Base-by-base conservation (phyloP, 2,329 filamentous ascomycete species). In the Penicillium sclerotiorum region DNA sequence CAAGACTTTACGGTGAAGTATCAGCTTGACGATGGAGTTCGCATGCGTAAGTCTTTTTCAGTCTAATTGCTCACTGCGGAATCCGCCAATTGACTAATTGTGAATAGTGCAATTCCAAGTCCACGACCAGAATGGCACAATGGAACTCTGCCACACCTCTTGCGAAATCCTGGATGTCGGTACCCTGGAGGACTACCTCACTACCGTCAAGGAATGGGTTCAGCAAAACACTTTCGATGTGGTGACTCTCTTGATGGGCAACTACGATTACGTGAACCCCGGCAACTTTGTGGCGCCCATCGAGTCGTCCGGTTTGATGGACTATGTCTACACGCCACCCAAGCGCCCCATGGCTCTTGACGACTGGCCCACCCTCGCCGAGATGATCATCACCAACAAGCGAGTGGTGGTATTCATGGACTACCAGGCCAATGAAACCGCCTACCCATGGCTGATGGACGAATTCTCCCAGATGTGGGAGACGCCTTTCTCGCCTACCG, bases 381-480 rank as follows among this genome's bases (percentile, higher is more conserved):
- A 87, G 45, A 85, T 95, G 80, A 91, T 95, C 57, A 67, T 91
- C 8, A 74, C 67, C 17, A 81, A 83, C 50, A 84, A 89, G 70
- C 82, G 90, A 9, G 86, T 89, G 2, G 80, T 95, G 55, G 80
- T 94, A 69, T 90, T 94, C 72, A 81, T 95, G 73, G 90, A 95
- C 73, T 95, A 95, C 75, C 77, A 86, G 57, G 89, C 90, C 57
- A 85, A 96, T 68, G 88, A 95, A 71, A 82, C 78, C 1, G 78
- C 80, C 17, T 86, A 90, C 15, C 90, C 92, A 0, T 96, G 90
- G 83, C 80, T 96, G 35, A 78, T 96, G 33, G 89, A 95, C 68
- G 80, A 96, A 71, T 96, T 96, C 74, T 82, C 82, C 5, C 88
- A 95, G 65, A 81, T 95, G 73, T 96, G 89, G 89, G 90, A 96